These are phyloP conservation scores for Phytopythium oedochilum DNA, from an alignment of 352 stramenopile species.

Conservation along the genomic window DNA sequence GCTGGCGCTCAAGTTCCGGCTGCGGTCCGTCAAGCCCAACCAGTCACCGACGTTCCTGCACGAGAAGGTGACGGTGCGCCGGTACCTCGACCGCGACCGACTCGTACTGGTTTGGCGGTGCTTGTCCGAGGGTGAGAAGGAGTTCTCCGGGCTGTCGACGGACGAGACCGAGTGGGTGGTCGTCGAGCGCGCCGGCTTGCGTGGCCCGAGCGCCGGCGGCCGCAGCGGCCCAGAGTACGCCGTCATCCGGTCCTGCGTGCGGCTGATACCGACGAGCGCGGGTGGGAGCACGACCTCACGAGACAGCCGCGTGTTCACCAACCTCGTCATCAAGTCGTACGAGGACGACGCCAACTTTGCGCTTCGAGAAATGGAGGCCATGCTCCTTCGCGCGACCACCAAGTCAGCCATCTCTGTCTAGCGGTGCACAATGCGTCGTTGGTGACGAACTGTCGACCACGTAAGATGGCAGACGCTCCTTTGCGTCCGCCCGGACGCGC, in stretches of 20 bases:
- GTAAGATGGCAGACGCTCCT: neutral
- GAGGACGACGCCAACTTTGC: constrained; percentile 34
- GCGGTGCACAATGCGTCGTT: too few relatives aligned
- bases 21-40: constrained; percentile 9
- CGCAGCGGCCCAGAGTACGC: constrained; percentile 6
- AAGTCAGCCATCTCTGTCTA: too few relatives aligned
- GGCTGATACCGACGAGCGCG: constrained; percentile 14
- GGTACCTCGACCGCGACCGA: constrained; percentile 24
- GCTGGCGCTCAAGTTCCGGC: constrained; percentile 27
- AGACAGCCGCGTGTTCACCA: constrained; percentile 11
- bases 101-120: constrained; percentile 26
- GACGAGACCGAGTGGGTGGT: constrained; percentile 28
- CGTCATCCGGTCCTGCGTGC: constrained; percentile 23
- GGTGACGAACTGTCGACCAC: too few relatives aligned
- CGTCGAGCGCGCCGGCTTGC: constrained; percentile 15
- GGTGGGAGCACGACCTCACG: constrained; percentile 2
- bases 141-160: constrained; percentile 18
- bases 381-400: constrained; percentile 15
- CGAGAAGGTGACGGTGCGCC: constrained; percentile 29
- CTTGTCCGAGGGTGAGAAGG: constrained; percentile 27
- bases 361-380: constrained; percentile 30
- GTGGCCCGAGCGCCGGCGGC: neutral
- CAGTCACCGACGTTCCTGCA: constrained; percentile 15
- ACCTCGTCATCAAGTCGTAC: constrained; percentile 31
- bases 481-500: neutral